phyloP scores from a whole-genome alignment of 441 rosid genomes.

The Jatropha podagrica region DNA sequence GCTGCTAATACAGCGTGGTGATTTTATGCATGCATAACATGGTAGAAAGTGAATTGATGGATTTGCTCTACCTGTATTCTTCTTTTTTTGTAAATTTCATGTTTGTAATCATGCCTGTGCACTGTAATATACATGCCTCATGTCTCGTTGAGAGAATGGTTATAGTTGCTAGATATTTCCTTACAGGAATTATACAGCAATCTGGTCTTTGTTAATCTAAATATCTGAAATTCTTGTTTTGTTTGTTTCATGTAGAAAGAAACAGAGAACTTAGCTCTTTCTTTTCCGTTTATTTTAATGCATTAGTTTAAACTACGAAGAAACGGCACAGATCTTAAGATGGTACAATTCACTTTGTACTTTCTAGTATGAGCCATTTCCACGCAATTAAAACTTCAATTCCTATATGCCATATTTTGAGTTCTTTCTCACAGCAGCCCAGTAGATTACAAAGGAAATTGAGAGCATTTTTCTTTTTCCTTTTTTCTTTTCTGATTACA shows the following conservation, averaged over 20 bases:
- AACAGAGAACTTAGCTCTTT: neutral
- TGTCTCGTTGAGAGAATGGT: neutral
- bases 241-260: too few species aligned
- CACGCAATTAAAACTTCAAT: too few species aligned
- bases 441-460: too few species aligned
- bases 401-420: too few species aligned
- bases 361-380: too few species aligned
- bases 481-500: too few species aligned
- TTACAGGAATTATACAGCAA: neutral
- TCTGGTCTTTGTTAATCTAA: neutral
- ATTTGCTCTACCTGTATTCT: neutral
- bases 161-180: neutral
- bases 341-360: too few species aligned
- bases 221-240: neutral
- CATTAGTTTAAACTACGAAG: too few species aligned
- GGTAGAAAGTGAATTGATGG: neutral
- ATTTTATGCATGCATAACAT: neutral
- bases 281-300: neutral
- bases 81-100: neutral
- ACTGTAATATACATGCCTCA: neutral
- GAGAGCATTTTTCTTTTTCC: too few species aligned
- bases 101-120: conserved; percentile 7
- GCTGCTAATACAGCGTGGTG: neutral
- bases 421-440: too few species aligned
- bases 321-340: too few species aligned